Evolutionary conservation across 345 rosid species (phyloP), one percentile per base, ranked within the genome.

Genomic region (Garcia nutans): DNA sequence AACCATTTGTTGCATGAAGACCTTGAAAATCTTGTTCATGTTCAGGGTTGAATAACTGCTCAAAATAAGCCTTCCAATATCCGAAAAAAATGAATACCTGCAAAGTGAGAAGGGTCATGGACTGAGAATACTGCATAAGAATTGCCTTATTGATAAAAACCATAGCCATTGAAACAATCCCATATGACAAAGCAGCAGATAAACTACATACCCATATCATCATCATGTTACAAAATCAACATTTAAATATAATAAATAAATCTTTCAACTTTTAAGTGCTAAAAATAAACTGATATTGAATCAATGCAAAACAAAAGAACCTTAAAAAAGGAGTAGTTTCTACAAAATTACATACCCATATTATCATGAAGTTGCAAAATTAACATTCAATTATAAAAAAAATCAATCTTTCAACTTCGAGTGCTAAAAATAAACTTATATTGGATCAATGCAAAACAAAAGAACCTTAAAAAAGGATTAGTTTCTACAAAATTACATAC

Each of bases 161-260:
- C 99, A 96, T 96, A 5, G 97, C 96, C 99, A 96, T 96, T 1
- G 98, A 96, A 81, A 94, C 90, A 82, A 88, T 61, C 68, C 98
- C 99, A 89, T 96, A 96, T 3, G 98, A 90, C 72, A 93, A 71
- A 12, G 99, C 98, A 60, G 98, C 76, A 72, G 83, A 63, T 78
- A 96, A 81, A 84, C 98, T 96, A 80, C 87, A 89, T 75, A 10
- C 11, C 71, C 67, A 68, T 8, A 76, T 10, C 13, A 45, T 58
- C 16, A 26, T 8, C 68, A n/a, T 22, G 2, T 17, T 41, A 49
- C 15, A 50, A n/a, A n/a, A 56, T 8, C 37, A 33, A 33, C 37
- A 2, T 49, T 49, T 12, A 49, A 49, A 50, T 47, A 47, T 47
- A 47, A 47, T 10, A 9, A 47, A 9, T 50, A 19, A 50, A 50